phyloP scores from a whole-genome alignment of 2,329 filamentous ascomycete genomes.

The Clarireedia paspali region DNA sequence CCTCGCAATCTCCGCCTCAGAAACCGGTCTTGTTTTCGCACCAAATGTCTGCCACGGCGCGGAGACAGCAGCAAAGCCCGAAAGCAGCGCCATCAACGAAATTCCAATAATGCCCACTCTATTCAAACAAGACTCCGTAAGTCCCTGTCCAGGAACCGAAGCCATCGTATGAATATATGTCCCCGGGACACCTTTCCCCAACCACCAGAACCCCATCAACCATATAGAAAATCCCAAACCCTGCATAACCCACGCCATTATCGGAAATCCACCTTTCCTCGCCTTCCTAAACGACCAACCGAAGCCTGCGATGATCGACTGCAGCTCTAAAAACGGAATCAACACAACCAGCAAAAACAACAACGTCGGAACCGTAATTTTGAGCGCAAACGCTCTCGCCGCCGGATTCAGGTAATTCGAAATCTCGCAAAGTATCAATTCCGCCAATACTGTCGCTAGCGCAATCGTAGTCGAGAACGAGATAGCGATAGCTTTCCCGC shows the following conservation, averaged over 20 bases:
- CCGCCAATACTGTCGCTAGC: slow-evolving; percentile 67
- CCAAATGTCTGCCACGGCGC: slow-evolving; percentile 80
- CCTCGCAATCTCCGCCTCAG: slow-evolving; percentile 65
- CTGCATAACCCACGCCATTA: slow-evolving; percentile 58
- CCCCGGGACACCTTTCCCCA: slow-evolving; percentile 56
- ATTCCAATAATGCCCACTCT: slow-evolving; percentile 80
- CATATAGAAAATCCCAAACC: slow-evolving; percentile 55
- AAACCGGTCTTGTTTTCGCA: slow-evolving; percentile 54
- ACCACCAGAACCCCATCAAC: slow-evolving; percentile 69
- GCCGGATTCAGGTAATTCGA: slow-evolving; percentile 62
- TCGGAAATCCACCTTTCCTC: slow-evolving; percentile 47
- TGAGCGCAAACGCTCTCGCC: slow-evolving; percentile 60
- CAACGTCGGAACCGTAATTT: slow-evolving; percentile 61
- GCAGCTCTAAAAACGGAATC: slow-evolving; percentile 73
- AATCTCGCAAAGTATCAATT: slow-evolving; percentile 79
- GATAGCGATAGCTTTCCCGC: slow-evolving; percentile 46
- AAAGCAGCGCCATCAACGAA: slow-evolving; percentile 78
- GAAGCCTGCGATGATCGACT: slow-evolving; percentile 40
- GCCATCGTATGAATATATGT: slow-evolving; percentile 40
- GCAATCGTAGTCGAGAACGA: slow-evolving; percentile 73
- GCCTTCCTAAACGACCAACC: slow-evolving; percentile 58
- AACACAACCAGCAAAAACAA: slow-evolving; percentile 65
- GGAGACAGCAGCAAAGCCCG: slow-evolving; percentile 82
- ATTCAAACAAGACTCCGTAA: slow-evolving; percentile 46
- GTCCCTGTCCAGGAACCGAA: slow-evolving; percentile 31